Percentiles rank a stretch among this genome's conserved stretches.
Conservation (phyloP, 768 basidiomycete genomes). For the Lyophyllum decastes region DNA sequence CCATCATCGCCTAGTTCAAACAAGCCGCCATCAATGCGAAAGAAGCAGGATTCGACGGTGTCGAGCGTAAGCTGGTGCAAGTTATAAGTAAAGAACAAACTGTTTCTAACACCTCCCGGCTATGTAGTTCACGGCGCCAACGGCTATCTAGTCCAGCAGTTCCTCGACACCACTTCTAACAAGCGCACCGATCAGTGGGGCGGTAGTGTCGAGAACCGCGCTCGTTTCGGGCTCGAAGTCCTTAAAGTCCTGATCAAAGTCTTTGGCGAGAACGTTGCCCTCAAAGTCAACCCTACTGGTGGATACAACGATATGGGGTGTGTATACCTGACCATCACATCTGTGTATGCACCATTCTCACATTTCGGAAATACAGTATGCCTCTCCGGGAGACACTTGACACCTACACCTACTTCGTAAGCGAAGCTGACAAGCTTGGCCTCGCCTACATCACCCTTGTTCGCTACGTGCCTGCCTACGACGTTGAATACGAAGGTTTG, state of each 20-base stretch:
- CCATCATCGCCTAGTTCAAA: slow-evolving; percentile 39
- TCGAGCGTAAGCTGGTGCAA: slow-evolving; percentile 38
- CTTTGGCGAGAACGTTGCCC: slow-evolving; percentile 44
- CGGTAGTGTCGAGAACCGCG: slow-evolving; percentile 58
- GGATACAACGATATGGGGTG: slow-evolving; percentile 49
- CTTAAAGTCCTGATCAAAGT: slow-evolving; percentile 41
- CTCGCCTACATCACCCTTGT: slow-evolving; percentile 33
- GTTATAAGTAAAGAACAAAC: too few species aligned
- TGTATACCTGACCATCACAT: neutral
- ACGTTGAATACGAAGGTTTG: slow-evolving; percentile 33
- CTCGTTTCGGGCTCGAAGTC: slow-evolving; percentile 53
- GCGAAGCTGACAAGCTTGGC: slow-evolving; percentile 38
- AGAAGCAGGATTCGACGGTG: slow-evolving; percentile 57
- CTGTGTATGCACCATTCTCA: neutral
- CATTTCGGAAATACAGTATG: slow-evolving; percentile 7
- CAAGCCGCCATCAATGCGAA: slow-evolving; percentile 49
- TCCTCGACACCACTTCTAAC: slow-evolving; percentile 50
- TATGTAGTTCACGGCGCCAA: slow-evolving; percentile 41
- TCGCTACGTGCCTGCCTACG: slow-evolving; percentile 24
- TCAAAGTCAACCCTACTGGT: slow-evolving; percentile 46
- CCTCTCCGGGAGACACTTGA: slow-evolving; percentile 43
- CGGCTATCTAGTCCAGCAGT: slow-evolving; percentile 50
- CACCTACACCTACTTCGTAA: slow-evolving; percentile 42
- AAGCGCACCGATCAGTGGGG: slow-evolving; percentile 60
- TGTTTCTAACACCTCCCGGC: neutral